Evolutionary conservation across 148 eudicot species (phyloP).

Genomic region (Simmondsia chinensis): DNA sequence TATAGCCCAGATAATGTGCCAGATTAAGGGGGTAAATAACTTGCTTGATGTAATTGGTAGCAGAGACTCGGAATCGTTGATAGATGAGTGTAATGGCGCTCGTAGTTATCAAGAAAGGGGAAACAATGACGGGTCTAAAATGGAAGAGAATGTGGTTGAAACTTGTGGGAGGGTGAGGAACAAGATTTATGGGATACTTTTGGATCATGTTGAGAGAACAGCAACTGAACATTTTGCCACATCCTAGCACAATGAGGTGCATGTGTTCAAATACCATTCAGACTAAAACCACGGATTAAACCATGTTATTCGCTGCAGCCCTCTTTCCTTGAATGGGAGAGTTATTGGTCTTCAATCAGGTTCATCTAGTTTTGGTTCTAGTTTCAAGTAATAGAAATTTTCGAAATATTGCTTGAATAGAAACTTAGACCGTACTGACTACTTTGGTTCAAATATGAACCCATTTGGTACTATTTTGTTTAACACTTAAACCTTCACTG

Average conservation of each 20-base stretch:
- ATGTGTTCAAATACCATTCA: no score
- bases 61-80: conserved; percentile 6
- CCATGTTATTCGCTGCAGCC: no score
- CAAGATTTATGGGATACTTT: conserved; percentile 31
- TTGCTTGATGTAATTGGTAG: conserved; percentile 23
- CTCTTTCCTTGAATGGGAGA: no score
- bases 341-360: no score
- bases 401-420: no score
- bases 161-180: conserved; percentile 25
- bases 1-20: conserved; percentile 31
- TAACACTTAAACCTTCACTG: no score
- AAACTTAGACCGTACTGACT: no score
- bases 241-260: not conserved
- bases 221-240: conserved; percentile 2
- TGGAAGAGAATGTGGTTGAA: conserved; percentile 17
- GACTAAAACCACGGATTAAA: no score
- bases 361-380: no score
- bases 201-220: conserved; percentile 46
- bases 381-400: no score
- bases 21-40: conserved; percentile 37
- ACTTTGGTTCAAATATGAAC: no score
- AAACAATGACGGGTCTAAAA: not conserved
- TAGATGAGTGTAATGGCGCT: not conserved
- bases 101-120: not conserved
- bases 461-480: no score